Conservation (phyloP, 2,329 filamentous ascomycete genomes). For the Fusarium tjaetaba region DNA sequence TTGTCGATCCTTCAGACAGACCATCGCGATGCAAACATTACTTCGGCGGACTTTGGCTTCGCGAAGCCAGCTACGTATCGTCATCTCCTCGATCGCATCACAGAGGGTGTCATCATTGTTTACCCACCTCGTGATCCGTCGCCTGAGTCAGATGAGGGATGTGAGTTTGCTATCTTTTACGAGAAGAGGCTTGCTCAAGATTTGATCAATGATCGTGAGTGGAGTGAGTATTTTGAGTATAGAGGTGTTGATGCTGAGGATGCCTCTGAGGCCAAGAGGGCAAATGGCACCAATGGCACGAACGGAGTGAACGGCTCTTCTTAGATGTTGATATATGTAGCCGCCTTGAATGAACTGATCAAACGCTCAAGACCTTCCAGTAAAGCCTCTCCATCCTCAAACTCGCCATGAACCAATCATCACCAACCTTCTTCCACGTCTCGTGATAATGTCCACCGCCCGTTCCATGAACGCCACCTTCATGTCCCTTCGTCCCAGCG, state of each 20-base stretch:
- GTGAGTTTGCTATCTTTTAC: conserved; percentile 48
- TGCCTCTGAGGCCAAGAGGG: background rate
- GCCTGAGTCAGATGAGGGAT: conserved; percentile 48
- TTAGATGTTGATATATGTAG: background rate
- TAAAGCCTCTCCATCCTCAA: conserved; percentile 28
- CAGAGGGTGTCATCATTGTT: conserved; percentile 42
- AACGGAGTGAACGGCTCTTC: background rate
- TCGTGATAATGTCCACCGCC: conserved; percentile 28
- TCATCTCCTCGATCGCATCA: conserved; percentile 46
- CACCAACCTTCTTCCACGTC: conserved; percentile 12
- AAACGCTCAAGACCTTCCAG: conserved; percentile 12
- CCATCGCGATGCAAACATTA: conserved; percentile 47
- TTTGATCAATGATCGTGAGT: conserved; percentile 49
- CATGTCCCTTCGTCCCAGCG: background rate
- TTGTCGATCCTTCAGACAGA: conserved; percentile 50
- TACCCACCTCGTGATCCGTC: conserved; percentile 45
- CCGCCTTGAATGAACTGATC: rapidly evolving
- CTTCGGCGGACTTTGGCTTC: conserved; percentile 50
- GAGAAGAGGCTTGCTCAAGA: conserved; percentile 47
- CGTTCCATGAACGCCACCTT: conserved; percentile 1
- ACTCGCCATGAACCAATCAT: conserved; percentile 26
- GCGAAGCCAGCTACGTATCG: conserved; percentile 47
- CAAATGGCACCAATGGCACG: background rate
- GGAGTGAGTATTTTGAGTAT: conserved; percentile 52
- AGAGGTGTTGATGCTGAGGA: conserved; percentile 47